phyloP scores from a whole-genome alignment of 2,329 filamentous ascomycete species.

The Phyllosticta citrichinensis region DNA sequence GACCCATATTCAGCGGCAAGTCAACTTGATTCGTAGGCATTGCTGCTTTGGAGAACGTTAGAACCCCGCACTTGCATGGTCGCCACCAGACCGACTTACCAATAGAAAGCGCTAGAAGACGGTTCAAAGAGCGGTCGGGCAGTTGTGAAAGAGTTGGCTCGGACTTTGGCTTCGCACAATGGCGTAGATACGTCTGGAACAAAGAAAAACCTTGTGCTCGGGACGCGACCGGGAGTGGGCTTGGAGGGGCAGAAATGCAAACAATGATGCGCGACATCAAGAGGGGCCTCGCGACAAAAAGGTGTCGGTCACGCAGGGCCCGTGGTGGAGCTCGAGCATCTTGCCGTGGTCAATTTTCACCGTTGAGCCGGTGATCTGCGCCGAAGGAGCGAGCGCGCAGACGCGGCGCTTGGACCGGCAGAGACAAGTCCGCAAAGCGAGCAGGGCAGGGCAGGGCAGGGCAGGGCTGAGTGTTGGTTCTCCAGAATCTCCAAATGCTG shows the following conservation, averaged over 20 bases:
- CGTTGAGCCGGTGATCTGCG: slow-evolving; percentile 2
- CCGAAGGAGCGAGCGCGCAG: not conserved
- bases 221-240: not conserved
- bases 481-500: not conserved
- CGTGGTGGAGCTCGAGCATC: slow-evolving; percentile 4
- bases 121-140: not conserved
- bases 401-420: not conserved
- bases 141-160: not conserved
- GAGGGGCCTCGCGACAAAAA: slow-evolving; percentile 4
- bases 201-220: not conserved
- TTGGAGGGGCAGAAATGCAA: not conserved
- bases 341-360: slow-evolving; percentile 4
- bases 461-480: not conserved
- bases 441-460: not conserved
- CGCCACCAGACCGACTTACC: not conserved
- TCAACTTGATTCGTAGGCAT: not conserved
- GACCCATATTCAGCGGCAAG: slow-evolving; percentile 32
- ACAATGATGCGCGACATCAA: slow-evolving; percentile 3
- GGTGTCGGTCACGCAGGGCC: not conserved
- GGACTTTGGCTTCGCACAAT: not conserved
- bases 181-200: not conserved
- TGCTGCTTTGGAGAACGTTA: not conserved
- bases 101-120: not conserved
- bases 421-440: not conserved
- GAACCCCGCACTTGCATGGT: not conserved